Percentiles rank a stretch among this genome's conserved stretches.
phyloP scores from a whole-genome alignment of 192 early-diverging fungal species.

The Coemansia sp. region DNA sequence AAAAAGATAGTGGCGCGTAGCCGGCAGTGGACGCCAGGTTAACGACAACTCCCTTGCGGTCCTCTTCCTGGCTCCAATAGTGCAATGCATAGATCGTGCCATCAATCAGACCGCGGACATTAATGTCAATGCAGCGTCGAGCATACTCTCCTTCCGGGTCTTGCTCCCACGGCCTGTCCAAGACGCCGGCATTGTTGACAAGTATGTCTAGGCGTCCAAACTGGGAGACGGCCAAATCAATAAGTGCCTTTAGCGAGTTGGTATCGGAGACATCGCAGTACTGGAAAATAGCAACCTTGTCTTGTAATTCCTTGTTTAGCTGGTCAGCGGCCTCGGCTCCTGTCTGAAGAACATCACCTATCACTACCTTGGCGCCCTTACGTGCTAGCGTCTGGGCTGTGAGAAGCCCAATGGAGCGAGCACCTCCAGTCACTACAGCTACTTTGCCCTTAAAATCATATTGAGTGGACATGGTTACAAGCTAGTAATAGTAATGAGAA shows the following conservation, averaged over 20 bases:
- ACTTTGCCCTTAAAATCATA: slow-evolving; percentile 57
- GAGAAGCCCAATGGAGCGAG: slow-evolving; percentile 63
- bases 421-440: slow-evolving; percentile 69
- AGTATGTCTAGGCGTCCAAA: slow-evolving; percentile 64
- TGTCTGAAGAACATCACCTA: slow-evolving; percentile 55
- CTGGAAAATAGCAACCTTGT: slow-evolving; percentile 50
- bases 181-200: slow-evolving; percentile 65
- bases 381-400: slow-evolving; percentile 58
- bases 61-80: slow-evolving; percentile 53
- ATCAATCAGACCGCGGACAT: slow-evolving; percentile 67
- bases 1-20: slow-evolving; percentile 40
- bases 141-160: slow-evolving; percentile 54
- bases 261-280: slow-evolving; percentile 58
- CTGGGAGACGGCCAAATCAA: slow-evolving; percentile 47
- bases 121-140: slow-evolving; percentile 67
- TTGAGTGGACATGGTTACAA: not conserved
- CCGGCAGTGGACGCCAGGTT: slow-evolving; percentile 74
- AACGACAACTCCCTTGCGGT: slow-evolving; percentile 64
- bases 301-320: slow-evolving; percentile 39
- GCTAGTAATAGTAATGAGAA: not conserved
- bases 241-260: slow-evolving; percentile 32
- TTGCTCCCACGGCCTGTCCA: slow-evolving; percentile 35
- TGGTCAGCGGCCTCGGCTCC: slow-evolving; percentile 25
- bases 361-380: slow-evolving; percentile 63
- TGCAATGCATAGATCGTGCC: slow-evolving; percentile 70